phyloP scores from a whole-genome alignment of 116 monocot species.

The Phalaenopsis hybrid region DNA sequence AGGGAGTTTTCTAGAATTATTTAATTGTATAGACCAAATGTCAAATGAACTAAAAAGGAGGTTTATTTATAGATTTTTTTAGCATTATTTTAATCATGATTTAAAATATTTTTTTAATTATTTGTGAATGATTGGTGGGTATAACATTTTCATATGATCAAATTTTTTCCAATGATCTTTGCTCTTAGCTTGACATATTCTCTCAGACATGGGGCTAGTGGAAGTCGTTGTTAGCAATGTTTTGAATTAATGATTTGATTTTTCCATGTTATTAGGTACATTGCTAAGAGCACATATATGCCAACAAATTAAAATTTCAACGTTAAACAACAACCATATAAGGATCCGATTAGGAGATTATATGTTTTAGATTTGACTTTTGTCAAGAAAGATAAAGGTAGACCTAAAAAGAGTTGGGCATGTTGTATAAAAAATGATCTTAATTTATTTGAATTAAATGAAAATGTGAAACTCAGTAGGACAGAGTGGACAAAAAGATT shows the following conservation, averaged over 20 bases:
- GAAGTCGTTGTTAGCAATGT: not conserved
- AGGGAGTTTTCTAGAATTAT: not conserved
- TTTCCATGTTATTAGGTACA: not conserved
- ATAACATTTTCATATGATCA: not conserved
- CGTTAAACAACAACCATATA: too few species aligned
- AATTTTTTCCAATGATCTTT: not conserved
- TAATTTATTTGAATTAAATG: too few species aligned
- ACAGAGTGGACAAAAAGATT: too few species aligned
- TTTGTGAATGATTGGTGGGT: not conserved
- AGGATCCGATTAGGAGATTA: too few species aligned
- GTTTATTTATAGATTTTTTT: not conserved
- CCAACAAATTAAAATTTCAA: too few species aligned
- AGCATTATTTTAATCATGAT: not conserved
- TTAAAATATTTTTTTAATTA: not conserved
- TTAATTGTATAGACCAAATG: not conserved
- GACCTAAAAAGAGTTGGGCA: too few species aligned
- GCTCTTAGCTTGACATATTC: not conserved
- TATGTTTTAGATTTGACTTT: too few species aligned
- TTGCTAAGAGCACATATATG: not conserved
- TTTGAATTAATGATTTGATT: not conserved
- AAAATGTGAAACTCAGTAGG: too few species aligned
- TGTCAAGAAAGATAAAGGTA: too few species aligned
- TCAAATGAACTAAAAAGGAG: not conserved
- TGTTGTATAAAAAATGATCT: too few species aligned
- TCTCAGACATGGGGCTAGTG: not conserved